Conservation (phyloP, 371 early-diverging fungal genomes). For the Apophysomyces variabilis region DNA sequence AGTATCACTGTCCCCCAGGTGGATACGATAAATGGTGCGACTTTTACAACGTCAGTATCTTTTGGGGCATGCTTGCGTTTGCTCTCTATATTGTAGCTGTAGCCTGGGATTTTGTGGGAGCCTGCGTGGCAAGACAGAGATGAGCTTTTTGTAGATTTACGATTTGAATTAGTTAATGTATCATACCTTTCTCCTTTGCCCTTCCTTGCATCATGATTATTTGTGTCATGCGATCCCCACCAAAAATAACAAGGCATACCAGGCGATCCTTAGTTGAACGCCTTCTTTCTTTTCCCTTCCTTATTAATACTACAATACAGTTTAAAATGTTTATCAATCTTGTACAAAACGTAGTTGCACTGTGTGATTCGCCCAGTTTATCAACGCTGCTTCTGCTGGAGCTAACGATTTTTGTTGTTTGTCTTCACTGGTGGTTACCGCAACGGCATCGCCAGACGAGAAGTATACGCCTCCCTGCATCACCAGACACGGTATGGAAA, state of each 20-base stretch:
- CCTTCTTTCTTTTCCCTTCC: neutral
- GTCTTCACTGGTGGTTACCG: constrained; percentile 21
- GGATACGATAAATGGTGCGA: constrained; percentile 56
- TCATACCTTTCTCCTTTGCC: neutral
- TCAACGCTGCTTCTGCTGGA: constrained; percentile 19
- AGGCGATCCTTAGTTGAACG: neutral
- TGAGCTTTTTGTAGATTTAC: neutral
- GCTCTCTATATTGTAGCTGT: constrained; percentile 48
- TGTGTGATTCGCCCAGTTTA: constrained; percentile 17
- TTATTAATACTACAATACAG: neutral
- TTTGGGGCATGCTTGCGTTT: constrained; percentile 57
- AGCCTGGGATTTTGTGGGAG: constrained; percentile 57
- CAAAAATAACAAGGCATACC: constrained; percentile 9
- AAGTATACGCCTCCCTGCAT: constrained; percentile 9
- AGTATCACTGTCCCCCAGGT: constrained; percentile 54
- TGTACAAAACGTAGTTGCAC: neutral
- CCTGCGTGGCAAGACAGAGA: constrained; percentile 28
- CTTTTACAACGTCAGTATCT: constrained; percentile 61
- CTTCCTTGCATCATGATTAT: neutral
- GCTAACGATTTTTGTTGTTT: constrained; percentile 17
- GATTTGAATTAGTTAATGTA: neutral
- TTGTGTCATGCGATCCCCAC: neutral
- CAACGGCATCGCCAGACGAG: constrained; percentile 20
- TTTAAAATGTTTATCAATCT: neutral
- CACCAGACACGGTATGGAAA: constrained; percentile 18